phyloP scores from a whole-genome alignment of 768 basidiomycete genomes.

The Boletus rufocinnamomeus region DNA sequence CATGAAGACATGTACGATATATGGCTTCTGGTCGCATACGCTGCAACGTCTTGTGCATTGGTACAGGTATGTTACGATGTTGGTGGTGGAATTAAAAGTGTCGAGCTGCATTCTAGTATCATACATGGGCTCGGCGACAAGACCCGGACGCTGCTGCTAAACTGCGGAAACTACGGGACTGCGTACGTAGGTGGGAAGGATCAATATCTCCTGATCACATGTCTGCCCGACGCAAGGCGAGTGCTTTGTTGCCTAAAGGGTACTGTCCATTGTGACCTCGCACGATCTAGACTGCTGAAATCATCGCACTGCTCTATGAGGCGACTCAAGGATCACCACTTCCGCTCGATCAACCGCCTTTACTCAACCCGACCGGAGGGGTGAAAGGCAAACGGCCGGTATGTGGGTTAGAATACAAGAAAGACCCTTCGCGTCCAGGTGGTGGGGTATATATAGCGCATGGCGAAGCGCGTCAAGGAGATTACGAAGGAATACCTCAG shows the following conservation, averaged over 20 bases:
- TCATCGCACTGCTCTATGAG: slow-evolving; percentile 88
- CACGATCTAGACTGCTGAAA: slow-evolving; percentile 75
- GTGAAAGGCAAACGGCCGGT: slow-evolving; percentile 57
- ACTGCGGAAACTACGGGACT: slow-evolving; percentile 79
- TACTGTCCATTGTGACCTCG: slow-evolving; percentile 1
- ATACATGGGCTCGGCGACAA: slow-evolving; percentile 86
- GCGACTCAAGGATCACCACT: slow-evolving; percentile 81
- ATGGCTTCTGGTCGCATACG: slow-evolving; percentile 85
- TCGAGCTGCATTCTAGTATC: slow-evolving; percentile 59
- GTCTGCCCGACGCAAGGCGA: slow-evolving; percentile 87
- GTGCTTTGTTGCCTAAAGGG: slow-evolving; percentile 20
- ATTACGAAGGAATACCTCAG: slow-evolving; percentile 55
- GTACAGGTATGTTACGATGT: slow-evolving; percentile 65
- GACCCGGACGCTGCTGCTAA: slow-evolving; percentile 74
- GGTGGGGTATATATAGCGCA: slow-evolving; percentile 81
- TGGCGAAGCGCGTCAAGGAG: slow-evolving; percentile 44
- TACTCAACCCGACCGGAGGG: slow-evolving; percentile 79
- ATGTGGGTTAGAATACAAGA: slow-evolving; percentile 65
- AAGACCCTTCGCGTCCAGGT: slow-evolving; percentile 81
- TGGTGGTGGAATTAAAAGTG: not conserved
- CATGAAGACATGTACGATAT: slow-evolving; percentile 84
- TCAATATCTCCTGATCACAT: slow-evolving; percentile 90
- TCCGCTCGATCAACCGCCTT: slow-evolving; percentile 55
- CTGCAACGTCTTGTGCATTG: slow-evolving; percentile 84
- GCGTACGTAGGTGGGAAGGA: slow-evolving; percentile 84